Base-by-base conservation (phyloP, 768 basidiomycete genomes). In the Chalciporus piperatus region DNA sequence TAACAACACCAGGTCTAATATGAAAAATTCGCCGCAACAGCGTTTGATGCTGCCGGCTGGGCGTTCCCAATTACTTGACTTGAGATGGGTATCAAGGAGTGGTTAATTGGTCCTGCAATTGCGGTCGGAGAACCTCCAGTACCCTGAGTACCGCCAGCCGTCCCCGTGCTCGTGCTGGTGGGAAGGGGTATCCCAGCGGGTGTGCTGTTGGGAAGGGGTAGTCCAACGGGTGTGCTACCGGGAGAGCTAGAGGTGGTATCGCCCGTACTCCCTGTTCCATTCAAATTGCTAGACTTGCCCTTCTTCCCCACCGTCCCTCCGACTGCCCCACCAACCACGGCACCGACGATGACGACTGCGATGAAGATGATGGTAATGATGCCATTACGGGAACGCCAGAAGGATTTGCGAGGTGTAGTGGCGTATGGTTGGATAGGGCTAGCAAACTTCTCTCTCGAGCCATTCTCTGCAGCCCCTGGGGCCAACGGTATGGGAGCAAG, bases 321-420 rank as follows among this genome's bases (percentile, higher is more conserved):
- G 1, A 83, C 83, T 0, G 74, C 82, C 19, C 82, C 84, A 1
- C 82, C 84, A 8, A 85, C 74, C 2, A 78, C 69, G 1, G 75
- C 83, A 1, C 68, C 82, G 39, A 84, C 47, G 45, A 81, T 53
- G 25, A 81, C 58, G 38, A 83, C 25, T 3, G 58, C 63, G 14
- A 68, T 57, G 46, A 80, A 38, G 48, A 65, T 52, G 16, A 79
- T 60, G 48, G 66, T 58, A 35, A 79, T 62, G 7, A 74, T 67
- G 8, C 79, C 79, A 16, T 71, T 76, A 27, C 59, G 74, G 20
- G 68, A 78, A 45, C 76, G 73, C 72, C 77, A 84, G 65, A 81
- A 84, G 5, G 80, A 73, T 16, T 25, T 42, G 8, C 57, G 16
- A 13, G 59, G 10, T 42, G 27, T 19, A 19, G 41, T 6, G 3